Conservation (phyloP, 1,284 basidiomycete genomes). For the Malassezia pachydermatis region DNA sequence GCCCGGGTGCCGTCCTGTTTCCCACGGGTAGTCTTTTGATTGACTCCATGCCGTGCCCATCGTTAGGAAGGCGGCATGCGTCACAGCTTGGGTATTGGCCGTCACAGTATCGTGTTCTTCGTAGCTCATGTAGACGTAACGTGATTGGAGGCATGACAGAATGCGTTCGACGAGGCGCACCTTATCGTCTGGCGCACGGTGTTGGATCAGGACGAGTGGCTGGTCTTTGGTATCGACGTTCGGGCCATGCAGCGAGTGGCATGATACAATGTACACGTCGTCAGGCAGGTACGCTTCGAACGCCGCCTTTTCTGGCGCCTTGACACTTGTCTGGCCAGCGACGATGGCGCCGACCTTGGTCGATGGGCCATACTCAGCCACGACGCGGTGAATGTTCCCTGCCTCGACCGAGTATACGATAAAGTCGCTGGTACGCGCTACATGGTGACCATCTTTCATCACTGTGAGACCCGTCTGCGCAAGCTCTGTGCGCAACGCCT, state of each 20-base stretch:
- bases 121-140: slow-evolving; percentile 84
- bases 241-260: slow-evolving; percentile 90
- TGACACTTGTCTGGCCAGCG: slow-evolving; percentile 90
- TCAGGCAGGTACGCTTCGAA: slow-evolving; percentile 79
- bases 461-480: slow-evolving; percentile 55
- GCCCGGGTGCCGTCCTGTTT: slow-evolving; percentile 80
- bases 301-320: slow-evolving; percentile 79
- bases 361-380: slow-evolving; percentile 79
- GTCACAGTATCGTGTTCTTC: slow-evolving; percentile 93
- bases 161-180: slow-evolving; percentile 72
- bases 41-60: slow-evolving; percentile 95
- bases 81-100: slow-evolving; percentile 95
- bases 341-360: slow-evolving; percentile 88
- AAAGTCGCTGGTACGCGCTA: slow-evolving; percentile 73
- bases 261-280: slow-evolving; percentile 80
- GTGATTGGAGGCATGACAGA: slow-evolving; percentile 65
- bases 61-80: slow-evolving; percentile 94
- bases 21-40: slow-evolving; percentile 79
- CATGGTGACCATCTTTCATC: slow-evolving; percentile 67
- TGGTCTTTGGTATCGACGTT: slow-evolving; percentile 82
- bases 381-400: slow-evolving; percentile 72
- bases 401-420: slow-evolving; percentile 92
- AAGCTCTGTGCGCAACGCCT: slow-evolving; percentile 58
- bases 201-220: slow-evolving; percentile 80
- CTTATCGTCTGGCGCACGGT: slow-evolving; percentile 67